A percentile compares a stretch with the other conserved stretches of the same genome.
Evolutionary conservation across 805 yeast genomes (phyloP).

Genomic region (Lachancea dasiensis): DNA sequence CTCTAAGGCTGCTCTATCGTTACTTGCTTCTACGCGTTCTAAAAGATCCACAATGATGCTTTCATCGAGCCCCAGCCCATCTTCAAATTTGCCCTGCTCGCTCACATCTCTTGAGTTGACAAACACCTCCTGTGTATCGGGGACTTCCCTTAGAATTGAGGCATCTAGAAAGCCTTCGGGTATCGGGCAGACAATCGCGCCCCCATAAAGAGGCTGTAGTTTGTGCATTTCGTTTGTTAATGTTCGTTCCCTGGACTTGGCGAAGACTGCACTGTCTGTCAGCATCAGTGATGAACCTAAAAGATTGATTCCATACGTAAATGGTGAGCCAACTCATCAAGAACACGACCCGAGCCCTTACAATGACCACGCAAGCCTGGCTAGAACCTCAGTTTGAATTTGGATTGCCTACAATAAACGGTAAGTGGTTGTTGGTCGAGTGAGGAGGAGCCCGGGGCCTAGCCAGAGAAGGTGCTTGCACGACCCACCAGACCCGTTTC

Average conservation of each 20-base stretch:
- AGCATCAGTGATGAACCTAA: too few species aligned
- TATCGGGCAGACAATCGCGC: slow-evolving; percentile 58
- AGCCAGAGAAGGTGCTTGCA: neutral
- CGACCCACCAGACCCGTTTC: too few species aligned
- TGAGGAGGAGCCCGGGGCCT: neutral
- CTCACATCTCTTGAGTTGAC: slow-evolving; percentile 39
- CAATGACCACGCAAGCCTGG: too few species aligned
- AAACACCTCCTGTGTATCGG: slow-evolving; percentile 92
- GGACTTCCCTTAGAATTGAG: slow-evolving; percentile 70
- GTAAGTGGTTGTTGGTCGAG: neutral
- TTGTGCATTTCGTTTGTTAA: slow-evolving; percentile 2
- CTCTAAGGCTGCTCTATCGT: slow-evolving; percentile 39
- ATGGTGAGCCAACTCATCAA: neutral
- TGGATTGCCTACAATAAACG: too few species aligned
- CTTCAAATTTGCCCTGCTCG: slow-evolving; percentile 31
- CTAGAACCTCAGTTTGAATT: too few species aligned
- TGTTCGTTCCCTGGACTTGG: too few species aligned
- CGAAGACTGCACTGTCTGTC: too few species aligned
- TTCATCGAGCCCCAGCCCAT: slow-evolving; percentile 39
- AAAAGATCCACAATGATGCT: slow-evolving; percentile 61
- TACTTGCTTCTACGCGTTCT: slow-evolving; percentile 41
- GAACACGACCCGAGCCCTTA: too few species aligned
- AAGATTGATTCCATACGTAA: too few species aligned
- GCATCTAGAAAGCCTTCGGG: slow-evolving; percentile 71
- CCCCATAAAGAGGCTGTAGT: slow-evolving; percentile 58